Evolutionary conservation across 2,329 filamentous ascomycete species (phyloP).

Genomic region (Penicillium griseofulvum): DNA sequence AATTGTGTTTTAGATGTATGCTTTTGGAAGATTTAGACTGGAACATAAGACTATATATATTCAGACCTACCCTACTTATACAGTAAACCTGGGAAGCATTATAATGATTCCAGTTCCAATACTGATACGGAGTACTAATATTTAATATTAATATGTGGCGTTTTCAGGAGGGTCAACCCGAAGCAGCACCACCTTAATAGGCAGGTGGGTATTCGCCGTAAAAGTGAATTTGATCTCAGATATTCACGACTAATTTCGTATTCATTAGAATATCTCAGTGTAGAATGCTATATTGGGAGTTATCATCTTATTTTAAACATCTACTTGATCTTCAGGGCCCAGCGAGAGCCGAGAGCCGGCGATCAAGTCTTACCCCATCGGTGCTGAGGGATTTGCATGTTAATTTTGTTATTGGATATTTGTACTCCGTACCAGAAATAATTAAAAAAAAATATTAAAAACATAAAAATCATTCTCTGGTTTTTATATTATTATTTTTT

Average conservation of each 20-base stretch:
- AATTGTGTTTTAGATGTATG: not conserved
- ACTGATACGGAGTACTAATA: too few species aligned
- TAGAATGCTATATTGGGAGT: not conserved
- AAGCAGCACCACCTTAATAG: conserved; percentile 4
- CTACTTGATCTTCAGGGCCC: conserved; percentile 5
- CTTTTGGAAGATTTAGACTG: too few species aligned
- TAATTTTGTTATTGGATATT: not conserved
- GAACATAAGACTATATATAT: not conserved
- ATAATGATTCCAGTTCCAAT: not conserved
- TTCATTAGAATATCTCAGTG: too few species aligned
- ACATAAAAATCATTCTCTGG: too few species aligned
- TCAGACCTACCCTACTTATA: not conserved
- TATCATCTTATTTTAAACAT: not conserved
- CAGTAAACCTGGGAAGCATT: not conserved
- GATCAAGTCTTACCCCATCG: conserved; percentile 8
- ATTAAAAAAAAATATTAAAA: not conserved
- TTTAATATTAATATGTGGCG: conserved; percentile 5
- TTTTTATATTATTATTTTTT: too few species aligned
- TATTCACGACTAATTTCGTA: not conserved
- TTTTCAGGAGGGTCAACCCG: conserved; percentile 9
- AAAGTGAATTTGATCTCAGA: not conserved
- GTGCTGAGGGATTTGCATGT: conserved; percentile 1
- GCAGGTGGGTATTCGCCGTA: conserved; percentile 4
- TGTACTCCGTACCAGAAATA: not conserved
- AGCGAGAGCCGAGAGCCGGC: conserved; percentile 4